These are phyloP conservation scores for Escallonia rubra DNA, from an alignment of 129 eudicot genomes.

Conservation along the genomic window DNA sequence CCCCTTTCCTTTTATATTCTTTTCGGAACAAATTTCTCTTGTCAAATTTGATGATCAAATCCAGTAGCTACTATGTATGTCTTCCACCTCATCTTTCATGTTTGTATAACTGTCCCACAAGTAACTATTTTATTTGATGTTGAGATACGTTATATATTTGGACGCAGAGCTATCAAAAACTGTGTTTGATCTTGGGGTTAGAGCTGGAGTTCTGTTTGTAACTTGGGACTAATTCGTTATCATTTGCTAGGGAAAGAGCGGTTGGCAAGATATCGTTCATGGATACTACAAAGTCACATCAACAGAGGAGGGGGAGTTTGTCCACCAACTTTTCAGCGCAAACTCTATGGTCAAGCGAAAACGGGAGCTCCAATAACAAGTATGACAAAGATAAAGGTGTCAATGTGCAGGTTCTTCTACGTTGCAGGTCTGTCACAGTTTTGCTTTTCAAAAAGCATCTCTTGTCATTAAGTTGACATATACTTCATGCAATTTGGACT, in stretches of 20 bases:
- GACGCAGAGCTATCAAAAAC: background rate
- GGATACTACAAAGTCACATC: conserved; percentile 33
- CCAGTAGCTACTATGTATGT: background rate
- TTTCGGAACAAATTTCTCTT: background rate
- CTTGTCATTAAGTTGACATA: background rate
- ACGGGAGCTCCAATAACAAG: conserved; percentile 26
- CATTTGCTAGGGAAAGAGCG: conserved; percentile 21
- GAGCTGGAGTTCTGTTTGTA: background rate
- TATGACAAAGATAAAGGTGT: conserved; percentile 50
- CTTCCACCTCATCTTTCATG: background rate
- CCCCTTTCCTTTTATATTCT: too few relatives aligned
- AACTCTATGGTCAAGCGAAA: conserved; percentile 45
- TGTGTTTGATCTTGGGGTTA: background rate
- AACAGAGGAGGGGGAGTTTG: conserved; percentile 35
- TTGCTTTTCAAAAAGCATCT: too few relatives aligned
- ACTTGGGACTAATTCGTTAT: background rate
- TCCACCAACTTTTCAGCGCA: conserved; percentile 37
- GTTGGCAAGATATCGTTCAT: conserved; percentile 27
- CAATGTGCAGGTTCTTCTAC: conserved; percentile 54
- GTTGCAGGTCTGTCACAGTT: conserved; percentile 52
- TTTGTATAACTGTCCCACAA: background rate
- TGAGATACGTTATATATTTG: background rate
- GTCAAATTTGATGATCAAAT: background rate
- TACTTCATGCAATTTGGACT: background rate
- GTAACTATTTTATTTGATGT: too few relatives aligned